phyloP scores from a whole-genome alignment of 805 yeast genomes.

The Candida xiaguanensis region DNA sequence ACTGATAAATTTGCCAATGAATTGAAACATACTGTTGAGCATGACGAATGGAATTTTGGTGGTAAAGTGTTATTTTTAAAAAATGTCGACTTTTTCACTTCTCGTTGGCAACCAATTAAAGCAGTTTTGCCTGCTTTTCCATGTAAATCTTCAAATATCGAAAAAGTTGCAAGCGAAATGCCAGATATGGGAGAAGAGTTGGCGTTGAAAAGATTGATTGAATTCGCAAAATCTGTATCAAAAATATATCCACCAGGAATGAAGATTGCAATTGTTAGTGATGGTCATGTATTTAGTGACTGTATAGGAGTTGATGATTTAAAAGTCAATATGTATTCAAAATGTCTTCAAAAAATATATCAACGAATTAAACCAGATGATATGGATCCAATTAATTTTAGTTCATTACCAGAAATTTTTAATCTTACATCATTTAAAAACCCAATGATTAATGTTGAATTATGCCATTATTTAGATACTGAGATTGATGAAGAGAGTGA shows the following conservation, averaged over 20 bases:
- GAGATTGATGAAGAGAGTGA: slow-evolving; percentile 30
- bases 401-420: slow-evolving; percentile 35
- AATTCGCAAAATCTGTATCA: slow-evolving; percentile 25
- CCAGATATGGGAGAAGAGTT: slow-evolving; percentile 54
- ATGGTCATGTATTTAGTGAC: slow-evolving; percentile 64
- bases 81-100: slow-evolving; percentile 46
- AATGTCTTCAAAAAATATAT: slow-evolving; percentile 42
- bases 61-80: slow-evolving; percentile 43
- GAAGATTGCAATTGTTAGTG: slow-evolving; percentile 55
- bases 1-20: slow-evolving; percentile 43
- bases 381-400: slow-evolving; percentile 24
- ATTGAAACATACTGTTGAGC: slow-evolving; percentile 43
- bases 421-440: slow-evolving; percentile 17
- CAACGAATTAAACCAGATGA: slow-evolving; percentile 28
- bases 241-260: slow-evolving; percentile 52
- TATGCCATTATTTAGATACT: slow-evolving; percentile 33
- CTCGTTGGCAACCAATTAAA: slow-evolving; percentile 45
- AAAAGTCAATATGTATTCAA: slow-evolving; percentile 47
- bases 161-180: slow-evolving; percentile 44
- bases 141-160: slow-evolving; percentile 55
- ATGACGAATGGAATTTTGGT: slow-evolving; percentile 48
- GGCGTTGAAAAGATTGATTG: slow-evolving; percentile 28
- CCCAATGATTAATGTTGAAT: slow-evolving; percentile 13
- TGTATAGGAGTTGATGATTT: slow-evolving; percentile 60
- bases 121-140: slow-evolving; percentile 65